Base-by-base conservation (phyloP, 192 early-diverging fungal species). In the Entomortierella parvispora region DNA sequence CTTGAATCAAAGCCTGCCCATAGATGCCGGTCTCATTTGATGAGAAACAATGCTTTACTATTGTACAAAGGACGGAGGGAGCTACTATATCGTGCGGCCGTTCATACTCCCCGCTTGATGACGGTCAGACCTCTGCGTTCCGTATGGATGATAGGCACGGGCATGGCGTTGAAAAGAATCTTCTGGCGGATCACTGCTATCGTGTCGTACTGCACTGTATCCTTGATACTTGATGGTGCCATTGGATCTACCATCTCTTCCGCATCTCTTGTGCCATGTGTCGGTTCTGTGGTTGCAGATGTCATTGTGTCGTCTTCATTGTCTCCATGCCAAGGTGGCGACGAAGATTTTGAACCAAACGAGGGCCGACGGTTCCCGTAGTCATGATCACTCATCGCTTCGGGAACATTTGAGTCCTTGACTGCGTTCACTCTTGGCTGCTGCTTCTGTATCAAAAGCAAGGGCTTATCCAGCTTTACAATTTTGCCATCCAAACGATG, bases 91-190 rank as follows among this genome's bases (percentile, higher is more conserved):
- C 37, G 37, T 49, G 47, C 25, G 28, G 1, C 17, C 9, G 22
- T 6, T 60, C 57, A 75, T 54, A 75, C 71, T 0, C 74, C 74
- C 1, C 74, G 65, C 32, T 68, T 77, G 56, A 77, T 77, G 9
- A 63, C 52, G 11, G 74, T 77, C 25, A 77, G 31, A 34, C 74
- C 74, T 17, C 74, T 58, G 42, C 74, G 74, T 23, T 77, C 74
- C 11, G 55, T 45, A 34, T 77, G 74, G 42, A 77, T 77, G 26
- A 77, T 77, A 8, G 74, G 74, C 25, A 66, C 51, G 15, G 74
- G 74, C 74, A 77, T 77, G 2, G 55, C 40, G 45, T 77, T 77
- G 55, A 77, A 77, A 3, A 77, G 61, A 14, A 77, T 68, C 55
- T 68, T 77, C 64, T 77, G 53, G 1, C 74, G 74, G 48, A 77